These are phyloP conservation scores for Penicillium sp. DNA, from an alignment of 2,329 filamentous ascomycete genomes.

Conservation along the genomic window DNA sequence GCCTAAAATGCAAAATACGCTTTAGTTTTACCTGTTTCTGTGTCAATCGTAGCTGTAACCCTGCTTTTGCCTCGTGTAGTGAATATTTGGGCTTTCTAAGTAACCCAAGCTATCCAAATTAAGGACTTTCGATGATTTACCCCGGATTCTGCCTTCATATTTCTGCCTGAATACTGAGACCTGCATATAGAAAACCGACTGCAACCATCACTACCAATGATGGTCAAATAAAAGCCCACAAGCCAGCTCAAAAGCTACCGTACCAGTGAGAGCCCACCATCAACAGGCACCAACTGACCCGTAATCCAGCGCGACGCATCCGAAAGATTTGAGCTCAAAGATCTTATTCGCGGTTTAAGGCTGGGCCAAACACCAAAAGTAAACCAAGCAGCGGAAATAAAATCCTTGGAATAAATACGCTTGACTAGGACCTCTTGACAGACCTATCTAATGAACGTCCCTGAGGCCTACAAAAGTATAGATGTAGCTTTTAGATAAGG, in stretches of 20 bases:
- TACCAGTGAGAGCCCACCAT: no score
- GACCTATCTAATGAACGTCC: not conserved
- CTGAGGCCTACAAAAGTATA: not conserved
- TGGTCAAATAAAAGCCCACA: no score
- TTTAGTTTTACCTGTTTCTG: not conserved
- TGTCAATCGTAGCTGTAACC: not conserved
- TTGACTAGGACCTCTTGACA: not conserved
- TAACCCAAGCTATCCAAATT: not conserved
- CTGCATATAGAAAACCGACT: no score
- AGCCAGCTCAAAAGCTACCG: no score
- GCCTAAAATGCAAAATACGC: constrained; percentile 18
- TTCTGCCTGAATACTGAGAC: no score
- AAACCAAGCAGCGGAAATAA: not conserved
- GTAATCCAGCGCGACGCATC: no score
- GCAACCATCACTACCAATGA: no score
- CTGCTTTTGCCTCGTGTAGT: not conserved
- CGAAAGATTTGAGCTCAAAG: not conserved
- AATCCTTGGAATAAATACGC: not conserved
- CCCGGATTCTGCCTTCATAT: no score
- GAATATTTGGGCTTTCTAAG: not conserved
- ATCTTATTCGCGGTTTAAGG: not conserved
- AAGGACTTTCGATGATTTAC: no score
- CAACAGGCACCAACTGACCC: no score
- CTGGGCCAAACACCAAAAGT: not conserved
- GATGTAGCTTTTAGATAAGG: not conserved